Percentiles rank a stretch among this genome's conserved stretches.
phyloP scores from a whole-genome alignment of 2,329 filamentous ascomycete genomes.

The Aspergillus quadricinctus region DNA sequence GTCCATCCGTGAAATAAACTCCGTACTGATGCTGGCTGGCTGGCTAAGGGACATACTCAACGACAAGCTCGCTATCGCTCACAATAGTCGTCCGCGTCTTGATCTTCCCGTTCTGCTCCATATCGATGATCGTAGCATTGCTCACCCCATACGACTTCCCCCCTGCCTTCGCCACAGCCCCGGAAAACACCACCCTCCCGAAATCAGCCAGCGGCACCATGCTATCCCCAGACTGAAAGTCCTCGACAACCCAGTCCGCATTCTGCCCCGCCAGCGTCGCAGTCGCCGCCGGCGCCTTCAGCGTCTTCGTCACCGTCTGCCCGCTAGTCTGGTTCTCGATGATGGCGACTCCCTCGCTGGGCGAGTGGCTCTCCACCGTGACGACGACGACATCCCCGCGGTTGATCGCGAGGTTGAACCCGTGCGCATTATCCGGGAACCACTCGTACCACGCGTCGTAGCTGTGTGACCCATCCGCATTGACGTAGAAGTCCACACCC shows the following conservation, averaged over 20 bases:
- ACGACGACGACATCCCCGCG: conserved; percentile 45
- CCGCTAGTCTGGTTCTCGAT: conserved; percentile 53
- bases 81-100: conserved; percentile 24
- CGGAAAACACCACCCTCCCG: conserved; percentile 39
- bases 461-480: conserved; percentile 29
- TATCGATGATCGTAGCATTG: conserved; percentile 44
- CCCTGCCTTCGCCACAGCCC: conserved; percentile 25
- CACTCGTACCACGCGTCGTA: conserved; percentile 61
- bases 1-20: too few relatives aligned
- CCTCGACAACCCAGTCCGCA: conserved; percentile 62
- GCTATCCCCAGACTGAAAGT: conserved; percentile 39
- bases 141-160: conserved; percentile 25
- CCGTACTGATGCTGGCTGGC: not conserved
- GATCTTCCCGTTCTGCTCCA: conserved; percentile 41
- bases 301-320: conserved; percentile 49
- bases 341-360: conserved; percentile 42
- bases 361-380: conserved; percentile 36
- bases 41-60: conserved; percentile 15
- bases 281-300: conserved; percentile 40
- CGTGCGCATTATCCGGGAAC: conserved; percentile 54
- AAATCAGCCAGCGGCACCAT: conserved; percentile 48
- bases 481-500: conserved; percentile 53
- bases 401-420: conserved; percentile 47
- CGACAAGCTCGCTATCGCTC: conserved; percentile 24
- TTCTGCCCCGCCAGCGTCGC: conserved; percentile 52